Evolutionary conservation across 192 early-diverging fungal species (phyloP), one percentile per base, ranked within the genome.

Genomic region (Paraglomus brasilianum): DNA sequence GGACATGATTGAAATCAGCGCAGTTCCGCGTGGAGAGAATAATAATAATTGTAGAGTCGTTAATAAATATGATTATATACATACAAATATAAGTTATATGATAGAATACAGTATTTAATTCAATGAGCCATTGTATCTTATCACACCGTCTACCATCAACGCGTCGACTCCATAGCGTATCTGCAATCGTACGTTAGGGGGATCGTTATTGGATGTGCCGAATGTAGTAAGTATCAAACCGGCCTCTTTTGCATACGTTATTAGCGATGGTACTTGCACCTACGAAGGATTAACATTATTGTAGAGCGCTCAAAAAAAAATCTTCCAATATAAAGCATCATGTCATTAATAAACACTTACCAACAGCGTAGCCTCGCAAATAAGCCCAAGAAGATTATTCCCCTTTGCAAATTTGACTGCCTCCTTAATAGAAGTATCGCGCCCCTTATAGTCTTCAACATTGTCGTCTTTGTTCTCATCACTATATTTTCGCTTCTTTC

Each of bases 181-280:
- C 64, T 98, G 97, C 47, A 89, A 72, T n/a, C 72, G 71, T 2
- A 92, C 84, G 53, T 84, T 82, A 19, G 74, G 72, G 24, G 80
- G 75, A 49, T 86, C 79, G 38, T 82, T 75, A 76, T 98, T 98
- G 15, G 81, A 83, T n/a, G 72, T 50, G 1, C 96, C 97, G 82
- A 93, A 95, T 19, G 96, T 95, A 4, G 91, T 89, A 52, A 98
- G 78, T 30, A 99, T 86, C 38, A 99, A 73, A 1, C 97, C 96
- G 51, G 88, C 89, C 68, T 95, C 89, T 68, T 99, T 99, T 63
- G 97, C 90, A 48, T 89, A 94, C 21, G 87, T 86, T 69, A 99
- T 93, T 36, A 99, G 77, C 30, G 87, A 82, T 13, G 97, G 96
- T 41, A 95, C 93, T 77, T 92, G 89, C 22, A 95, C 85, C 93